Evolutionary conservation across 2,329 filamentous ascomycete genomes (phyloP).

Genomic region (Neonectria punicea): DNA sequence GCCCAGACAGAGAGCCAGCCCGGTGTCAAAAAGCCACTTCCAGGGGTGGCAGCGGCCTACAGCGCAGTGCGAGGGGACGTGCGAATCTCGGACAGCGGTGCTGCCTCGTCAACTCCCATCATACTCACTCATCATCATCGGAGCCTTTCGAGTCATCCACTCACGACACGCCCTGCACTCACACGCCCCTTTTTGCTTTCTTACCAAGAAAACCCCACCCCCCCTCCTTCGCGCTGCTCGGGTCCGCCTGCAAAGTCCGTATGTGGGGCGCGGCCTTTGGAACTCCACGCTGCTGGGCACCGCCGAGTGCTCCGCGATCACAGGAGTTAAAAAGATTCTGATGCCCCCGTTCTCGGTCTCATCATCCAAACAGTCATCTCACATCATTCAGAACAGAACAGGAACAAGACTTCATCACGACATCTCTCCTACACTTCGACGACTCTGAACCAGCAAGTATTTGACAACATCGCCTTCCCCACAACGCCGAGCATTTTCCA

Average conservation of each 20-base stretch:
- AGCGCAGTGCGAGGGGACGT: background rate
- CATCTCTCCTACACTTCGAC: constrained; percentile 19
- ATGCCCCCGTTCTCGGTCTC: constrained; percentile 32
- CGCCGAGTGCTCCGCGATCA: constrained; percentile 39
- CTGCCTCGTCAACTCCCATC: background rate
- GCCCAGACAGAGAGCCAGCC: background rate
- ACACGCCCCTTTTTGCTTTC: constrained; percentile 1
- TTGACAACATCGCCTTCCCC: constrained; percentile 17
- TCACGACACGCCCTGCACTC: constrained; percentile 27
- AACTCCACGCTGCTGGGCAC: constrained; percentile 39
- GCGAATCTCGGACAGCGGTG: background rate
- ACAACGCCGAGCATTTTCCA: constrained; percentile 25
- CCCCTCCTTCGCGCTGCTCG: constrained; percentile 42
- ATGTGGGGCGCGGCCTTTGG: constrained; percentile 31
- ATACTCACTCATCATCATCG: background rate
- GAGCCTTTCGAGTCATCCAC: constrained; percentile 5
- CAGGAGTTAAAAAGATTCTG: constrained; percentile 43
- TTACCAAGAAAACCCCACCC: constrained; percentile 27
- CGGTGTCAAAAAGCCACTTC: background rate
- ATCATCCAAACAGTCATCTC: constrained; percentile 24
- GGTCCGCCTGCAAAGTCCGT: constrained; percentile 49
- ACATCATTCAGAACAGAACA: constrained; percentile 15
- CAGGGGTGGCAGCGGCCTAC: background rate
- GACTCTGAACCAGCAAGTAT: constrained; percentile 26
- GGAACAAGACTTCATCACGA: constrained; percentile 7